Percentiles rank a stretch among this genome's conserved stretches.
phyloP scores from a whole-genome alignment of 164 flowering plant genomes.

The Houttuynia cordata region DNA sequence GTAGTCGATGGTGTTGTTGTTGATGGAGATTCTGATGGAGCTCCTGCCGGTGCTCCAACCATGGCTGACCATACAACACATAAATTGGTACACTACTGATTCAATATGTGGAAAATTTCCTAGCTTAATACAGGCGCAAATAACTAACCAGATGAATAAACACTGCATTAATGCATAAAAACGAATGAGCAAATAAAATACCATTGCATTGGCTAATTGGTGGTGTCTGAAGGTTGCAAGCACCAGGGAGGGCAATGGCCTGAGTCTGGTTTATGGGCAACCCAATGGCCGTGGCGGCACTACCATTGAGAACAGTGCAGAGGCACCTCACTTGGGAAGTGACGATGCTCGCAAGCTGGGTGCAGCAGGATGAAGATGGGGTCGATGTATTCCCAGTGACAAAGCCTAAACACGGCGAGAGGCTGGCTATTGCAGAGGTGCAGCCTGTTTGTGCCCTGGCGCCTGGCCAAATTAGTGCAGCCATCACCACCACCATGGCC shows the following conservation, averaged over 20 bases:
- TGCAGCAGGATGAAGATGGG: conserved; percentile 61
- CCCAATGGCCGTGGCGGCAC: conserved; percentile 27
- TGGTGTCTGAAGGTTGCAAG: conserved; percentile 76
- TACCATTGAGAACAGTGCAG: conserved; percentile 49
- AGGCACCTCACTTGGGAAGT: conserved; percentile 47
- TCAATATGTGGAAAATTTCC: no score
- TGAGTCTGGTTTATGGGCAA: conserved; percentile 56
- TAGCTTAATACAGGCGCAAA: not conserved
- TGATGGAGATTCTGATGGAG: conserved; percentile 2
- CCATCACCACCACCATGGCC: conserved; percentile 14
- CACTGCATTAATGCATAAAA: not conserved
- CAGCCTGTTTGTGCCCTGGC: conserved; percentile 52
- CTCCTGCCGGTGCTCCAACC: not conserved
- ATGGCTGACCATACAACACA: not conserved
- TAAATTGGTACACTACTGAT: not conserved
- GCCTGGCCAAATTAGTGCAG: conserved; percentile 30
- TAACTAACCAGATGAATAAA: not conserved
- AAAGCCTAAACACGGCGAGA: conserved; percentile 65
- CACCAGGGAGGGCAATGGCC: conserved; percentile 51
- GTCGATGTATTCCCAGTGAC: conserved; percentile 58
- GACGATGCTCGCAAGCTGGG: conserved; percentile 55
- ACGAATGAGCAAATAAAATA: conserved; percentile 6
- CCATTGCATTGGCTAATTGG: conserved; percentile 49
- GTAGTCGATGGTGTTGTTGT: not conserved
- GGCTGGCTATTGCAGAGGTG: conserved; percentile 37